phyloP scores from a whole-genome alignment of 805 yeast species.

The Teunomyces gatunensis region DNA sequence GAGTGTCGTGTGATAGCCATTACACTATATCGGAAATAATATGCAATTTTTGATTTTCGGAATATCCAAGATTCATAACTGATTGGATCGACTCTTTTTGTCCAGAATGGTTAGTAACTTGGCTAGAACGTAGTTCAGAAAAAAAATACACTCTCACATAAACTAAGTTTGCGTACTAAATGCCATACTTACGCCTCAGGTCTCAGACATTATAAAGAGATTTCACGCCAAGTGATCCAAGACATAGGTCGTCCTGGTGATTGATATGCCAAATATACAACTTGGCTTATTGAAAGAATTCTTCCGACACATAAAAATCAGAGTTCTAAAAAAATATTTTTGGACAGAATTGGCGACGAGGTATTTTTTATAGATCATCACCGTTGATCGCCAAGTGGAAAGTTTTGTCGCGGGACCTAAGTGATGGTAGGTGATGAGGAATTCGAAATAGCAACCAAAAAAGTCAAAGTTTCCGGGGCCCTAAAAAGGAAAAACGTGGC shows the following conservation, averaged over 20 bases:
- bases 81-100: background rate
- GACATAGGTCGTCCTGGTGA: background rate
- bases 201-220: background rate
- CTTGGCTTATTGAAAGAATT: background rate
- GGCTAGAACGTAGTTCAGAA: background rate
- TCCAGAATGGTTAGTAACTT: background rate
- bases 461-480: background rate
- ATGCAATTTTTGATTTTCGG: background rate
- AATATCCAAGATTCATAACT: background rate
- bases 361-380: conserved; percentile 1
- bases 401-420: background rate
- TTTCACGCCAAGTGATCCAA: background rate
- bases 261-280: background rate
- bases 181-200: background rate
- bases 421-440: background rate
- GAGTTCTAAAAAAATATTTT: background rate
- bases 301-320: background rate
- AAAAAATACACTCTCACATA: background rate
- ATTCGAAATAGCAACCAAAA: background rate
- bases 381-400: conserved; percentile 1
- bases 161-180: background rate
- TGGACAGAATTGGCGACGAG: background rate
- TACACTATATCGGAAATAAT: conserved; percentile 25
- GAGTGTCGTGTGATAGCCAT: conserved; percentile 28
- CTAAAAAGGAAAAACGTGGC: background rate